These are phyloP conservation scores for Mucor ambiguus DNA, from an alignment of 371 early-diverging fungal genomes.

Conservation along the genomic window DNA sequence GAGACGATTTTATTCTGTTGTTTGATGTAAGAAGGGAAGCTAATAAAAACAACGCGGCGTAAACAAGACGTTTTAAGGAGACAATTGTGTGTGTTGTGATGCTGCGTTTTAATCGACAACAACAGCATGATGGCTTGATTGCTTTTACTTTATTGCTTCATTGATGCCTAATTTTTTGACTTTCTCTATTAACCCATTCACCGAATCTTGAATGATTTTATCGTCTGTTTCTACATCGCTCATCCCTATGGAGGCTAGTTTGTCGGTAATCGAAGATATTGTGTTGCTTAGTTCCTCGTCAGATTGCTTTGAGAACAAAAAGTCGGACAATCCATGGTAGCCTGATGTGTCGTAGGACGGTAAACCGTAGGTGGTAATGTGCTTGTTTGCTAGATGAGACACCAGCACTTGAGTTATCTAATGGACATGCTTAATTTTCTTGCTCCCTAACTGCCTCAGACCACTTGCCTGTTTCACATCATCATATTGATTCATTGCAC, in stretches of 20 bases:
- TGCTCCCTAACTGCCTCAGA: not conserved
- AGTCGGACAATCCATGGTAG: slow-evolving; percentile 40
- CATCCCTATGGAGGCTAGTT: slow-evolving; percentile 22
- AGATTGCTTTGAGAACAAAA: slow-evolving; percentile 32
- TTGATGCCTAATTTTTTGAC: slow-evolving; percentile 40
- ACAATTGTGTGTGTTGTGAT: not conserved
- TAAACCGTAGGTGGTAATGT: slow-evolving; percentile 31
- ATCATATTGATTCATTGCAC: slow-evolving; percentile 36
- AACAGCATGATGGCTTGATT: not conserved
- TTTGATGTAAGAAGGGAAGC: not conserved
- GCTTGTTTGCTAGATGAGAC: slow-evolving; percentile 45
- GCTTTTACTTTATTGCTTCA: slow-evolving; percentile 10
- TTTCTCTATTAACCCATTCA: slow-evolving; percentile 44
- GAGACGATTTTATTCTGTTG: not conserved
- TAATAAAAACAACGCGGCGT: not conserved
- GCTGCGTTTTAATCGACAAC: slow-evolving; percentile 2
- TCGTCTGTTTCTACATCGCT: slow-evolving; percentile 12
- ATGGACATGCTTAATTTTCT: not conserved
- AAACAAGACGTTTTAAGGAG: not conserved
- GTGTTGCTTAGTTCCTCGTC: slow-evolving; percentile 28
- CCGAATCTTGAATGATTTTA: slow-evolving; percentile 27
- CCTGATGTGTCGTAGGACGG: slow-evolving; percentile 24
- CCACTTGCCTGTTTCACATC: slow-evolving; percentile 38
- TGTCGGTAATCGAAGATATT: slow-evolving; percentile 30
- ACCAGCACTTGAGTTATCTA: slow-evolving; percentile 51